These are phyloP conservation scores for Xylaria sp. DNA, from an alignment of 2,329 filamentous ascomycete genomes.

Conservation along the genomic window DNA sequence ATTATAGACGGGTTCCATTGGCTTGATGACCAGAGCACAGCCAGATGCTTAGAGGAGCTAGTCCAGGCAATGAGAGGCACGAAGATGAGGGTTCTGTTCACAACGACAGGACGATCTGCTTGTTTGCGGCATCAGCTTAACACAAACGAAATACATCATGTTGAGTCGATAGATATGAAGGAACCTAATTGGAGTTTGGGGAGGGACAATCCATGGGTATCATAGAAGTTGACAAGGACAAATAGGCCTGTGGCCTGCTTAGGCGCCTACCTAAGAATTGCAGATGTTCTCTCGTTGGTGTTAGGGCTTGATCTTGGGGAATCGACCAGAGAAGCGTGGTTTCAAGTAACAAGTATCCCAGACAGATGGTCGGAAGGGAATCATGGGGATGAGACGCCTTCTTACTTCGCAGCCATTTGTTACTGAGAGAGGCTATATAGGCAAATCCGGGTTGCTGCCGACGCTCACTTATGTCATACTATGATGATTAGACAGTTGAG, in stretches of 20 bases:
- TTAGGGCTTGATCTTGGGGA: not conserved
- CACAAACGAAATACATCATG: conserved; percentile 9
- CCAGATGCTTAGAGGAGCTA: conserved; percentile 29
- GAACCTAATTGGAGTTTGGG: conserved; percentile 13
- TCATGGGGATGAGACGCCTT: conserved; percentile 5
- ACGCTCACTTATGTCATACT: too few relatives aligned
- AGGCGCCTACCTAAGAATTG: not conserved
- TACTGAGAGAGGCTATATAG: not conserved
- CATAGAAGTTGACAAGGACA: not conserved
- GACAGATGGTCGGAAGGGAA: not conserved
- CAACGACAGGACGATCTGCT: conserved; percentile 30
- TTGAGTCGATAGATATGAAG: conserved; percentile 17
- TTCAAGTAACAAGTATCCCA: not conserved
- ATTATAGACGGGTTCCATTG: conserved; percentile 33
- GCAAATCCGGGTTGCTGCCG: not conserved
- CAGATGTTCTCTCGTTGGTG: conserved; percentile 8
- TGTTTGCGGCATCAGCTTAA: conserved; percentile 28
- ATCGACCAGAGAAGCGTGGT: not conserved
- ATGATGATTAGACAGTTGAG: too few relatives aligned
- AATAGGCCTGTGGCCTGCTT: not conserved
- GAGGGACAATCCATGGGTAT: not conserved
- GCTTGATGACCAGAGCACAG: conserved; percentile 29
- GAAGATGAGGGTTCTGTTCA: conserved; percentile 32
- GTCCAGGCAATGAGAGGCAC: conserved; percentile 23
- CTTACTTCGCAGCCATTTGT: conserved; percentile 1